Conservation (phyloP, 257 asterid genomes). For the Salvia hispanica region DNA sequence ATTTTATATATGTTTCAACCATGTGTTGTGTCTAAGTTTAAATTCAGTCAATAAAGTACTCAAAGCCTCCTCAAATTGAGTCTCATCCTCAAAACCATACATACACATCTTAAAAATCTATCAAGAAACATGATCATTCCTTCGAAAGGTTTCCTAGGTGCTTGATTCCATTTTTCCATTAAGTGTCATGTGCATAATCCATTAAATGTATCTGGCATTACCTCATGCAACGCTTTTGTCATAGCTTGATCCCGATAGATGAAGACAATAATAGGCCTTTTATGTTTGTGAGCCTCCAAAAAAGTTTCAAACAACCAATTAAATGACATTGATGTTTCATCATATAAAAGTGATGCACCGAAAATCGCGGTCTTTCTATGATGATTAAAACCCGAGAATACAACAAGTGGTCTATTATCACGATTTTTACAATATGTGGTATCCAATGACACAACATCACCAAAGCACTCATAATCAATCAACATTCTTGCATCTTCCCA, state of each 20-base stretch:
- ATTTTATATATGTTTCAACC: neutral
- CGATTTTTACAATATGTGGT: neutral
- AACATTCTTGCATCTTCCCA: neutral
- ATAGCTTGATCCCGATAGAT: neutral
- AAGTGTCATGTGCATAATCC: neutral
- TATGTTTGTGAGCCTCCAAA: neutral
- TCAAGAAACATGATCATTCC: slow-evolving; percentile 6
- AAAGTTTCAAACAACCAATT: neutral
- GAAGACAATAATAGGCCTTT: neutral
- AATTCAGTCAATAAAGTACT: neutral
- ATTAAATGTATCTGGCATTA: neutral
- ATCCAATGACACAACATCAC: slow-evolving; percentile 10
- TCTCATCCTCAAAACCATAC: neutral
- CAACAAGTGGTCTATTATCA: neutral
- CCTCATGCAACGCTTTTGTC: neutral
- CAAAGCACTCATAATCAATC: neutral
- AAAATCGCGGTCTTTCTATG: neutral
- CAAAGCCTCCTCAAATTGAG: neutral
- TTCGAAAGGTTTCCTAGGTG: slow-evolving; percentile 8
- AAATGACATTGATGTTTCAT: neutral
- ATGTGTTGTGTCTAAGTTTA: neutral
- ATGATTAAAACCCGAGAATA: neutral
- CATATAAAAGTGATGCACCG: neutral
- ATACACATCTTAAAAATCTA: too few relatives aligned
- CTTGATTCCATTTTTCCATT: neutral